Evolutionary conservation across 2,329 filamentous ascomycete species (phyloP), one percentile per base, ranked within the genome.

Genomic region (Cryphonectria japonica): DNA sequence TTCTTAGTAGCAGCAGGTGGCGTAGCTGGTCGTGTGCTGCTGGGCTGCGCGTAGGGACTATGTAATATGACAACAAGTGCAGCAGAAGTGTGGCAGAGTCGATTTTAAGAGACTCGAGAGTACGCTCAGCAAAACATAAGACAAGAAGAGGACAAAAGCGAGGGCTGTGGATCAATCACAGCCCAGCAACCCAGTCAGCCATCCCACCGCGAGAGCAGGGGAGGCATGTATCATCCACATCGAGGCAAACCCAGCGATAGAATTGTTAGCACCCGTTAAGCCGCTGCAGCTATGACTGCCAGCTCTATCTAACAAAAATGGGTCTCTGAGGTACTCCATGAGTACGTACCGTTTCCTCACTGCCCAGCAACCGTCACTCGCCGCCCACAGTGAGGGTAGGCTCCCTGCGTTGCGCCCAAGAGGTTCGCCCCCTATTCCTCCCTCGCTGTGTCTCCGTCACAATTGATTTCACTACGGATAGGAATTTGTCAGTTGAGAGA

Each of bases 1-100:
- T 69, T 69, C 67, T 69, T 69, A 69, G 67, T 19, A 64, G 60
- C 66, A 68, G 46, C 46, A 50, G 66, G 66, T 61, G 66, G 57
- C 66, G 54, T 61, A 46, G n/a, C 61, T 32, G 26, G 34, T 41
- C 41, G 26, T 41, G 61, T 64, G 22, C 19, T 46, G 16, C 19
- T 39, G 41, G 26, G 34, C 29, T 65, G 62, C 37, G 34, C 61
- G 39, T 26, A 22, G 16, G 8, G 1, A 4, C 26, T 46, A 50
- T 50, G 46, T 50, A 6, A 8, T 50, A 50, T 39, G 37, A 11
- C 9, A 39, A 39, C 8, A 43, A 50, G 46, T n/a, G 19, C 46
- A 50, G 19, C 9, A 39, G 46, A 50, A 16, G 16, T 63, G 63
- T 26, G 62, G 62, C 62, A 65, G 62, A 46, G 62, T 29, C 41